Evolutionary conservation across 2,329 filamentous ascomycete genomes (phyloP).

Genomic region (Pleomassaria siparia): DNA sequence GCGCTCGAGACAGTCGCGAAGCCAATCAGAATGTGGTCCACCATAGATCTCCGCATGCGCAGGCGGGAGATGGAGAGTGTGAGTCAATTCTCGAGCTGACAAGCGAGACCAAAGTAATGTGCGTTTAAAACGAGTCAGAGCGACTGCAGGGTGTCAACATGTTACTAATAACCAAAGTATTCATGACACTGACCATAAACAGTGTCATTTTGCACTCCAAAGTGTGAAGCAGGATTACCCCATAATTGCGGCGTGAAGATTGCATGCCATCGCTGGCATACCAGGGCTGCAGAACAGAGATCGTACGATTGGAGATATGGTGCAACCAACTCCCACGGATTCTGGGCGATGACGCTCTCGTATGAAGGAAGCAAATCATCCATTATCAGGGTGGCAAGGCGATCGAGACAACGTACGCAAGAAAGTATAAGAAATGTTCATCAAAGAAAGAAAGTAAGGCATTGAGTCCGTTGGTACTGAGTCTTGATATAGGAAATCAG

Average conservation of each 20-base stretch:
- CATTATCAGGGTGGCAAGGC: conserved; percentile 41
- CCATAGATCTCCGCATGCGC: conserved; percentile 63
- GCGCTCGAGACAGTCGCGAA: conserved; percentile 59
- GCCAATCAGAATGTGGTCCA: conserved; percentile 60
- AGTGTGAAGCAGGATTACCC: conserved; percentile 65
- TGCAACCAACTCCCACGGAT: conserved; percentile 59
- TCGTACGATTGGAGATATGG: conserved; percentile 58
- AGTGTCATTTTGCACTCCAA: conserved; percentile 60
- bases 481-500: not conserved
- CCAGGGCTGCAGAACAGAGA: conserved; percentile 58
- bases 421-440: not conserved
- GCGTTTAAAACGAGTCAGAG: conserved; percentile 60
- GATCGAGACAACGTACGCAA: not conserved
- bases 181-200: conserved; percentile 52
- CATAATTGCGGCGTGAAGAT: conserved; percentile 63
- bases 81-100: conserved; percentile 57
- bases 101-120: conserved; percentile 57
- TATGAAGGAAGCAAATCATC: conserved; percentile 63
- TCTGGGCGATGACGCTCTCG: conserved; percentile 55
- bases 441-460: not conserved
- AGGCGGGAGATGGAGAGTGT: conserved; percentile 63
- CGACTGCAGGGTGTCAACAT: conserved; percentile 43
- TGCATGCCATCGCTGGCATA: conserved; percentile 59
- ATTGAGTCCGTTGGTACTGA: not conserved
- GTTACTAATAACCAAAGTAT: not conserved